A percentile compares a stretch with the other conserved stretches of the same genome.
Conservation (phyloP, 345 rosid genomes). For the Nephelium lappaceum region DNA sequence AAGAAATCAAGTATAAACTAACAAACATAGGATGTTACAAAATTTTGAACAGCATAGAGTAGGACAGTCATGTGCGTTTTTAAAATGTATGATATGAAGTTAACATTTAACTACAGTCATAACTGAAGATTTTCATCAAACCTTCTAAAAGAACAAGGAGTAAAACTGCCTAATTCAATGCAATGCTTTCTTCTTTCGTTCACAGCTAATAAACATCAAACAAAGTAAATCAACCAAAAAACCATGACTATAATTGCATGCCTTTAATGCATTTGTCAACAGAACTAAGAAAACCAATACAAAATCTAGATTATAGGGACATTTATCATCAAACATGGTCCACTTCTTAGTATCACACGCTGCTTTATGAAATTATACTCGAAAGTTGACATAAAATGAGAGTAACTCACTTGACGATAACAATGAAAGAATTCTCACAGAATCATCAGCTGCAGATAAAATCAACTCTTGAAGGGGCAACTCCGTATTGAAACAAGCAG, state of each 20-base stretch:
- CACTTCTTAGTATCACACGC: background rate
- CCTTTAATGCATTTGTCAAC: constrained; percentile 15
- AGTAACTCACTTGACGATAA: constrained; percentile 58
- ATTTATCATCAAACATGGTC: constrained; percentile 6
- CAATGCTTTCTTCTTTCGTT: background rate
- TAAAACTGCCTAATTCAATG: background rate
- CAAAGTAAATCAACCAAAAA: background rate
- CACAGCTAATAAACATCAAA: background rate
- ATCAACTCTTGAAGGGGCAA: constrained; percentile 52
- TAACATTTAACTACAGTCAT: background rate
- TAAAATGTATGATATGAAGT: no score
- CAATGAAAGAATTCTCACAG: constrained; percentile 38
- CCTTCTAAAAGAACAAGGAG: background rate
- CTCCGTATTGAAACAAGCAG: constrained; percentile 49
- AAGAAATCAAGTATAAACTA: no score
- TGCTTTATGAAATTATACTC: background rate
- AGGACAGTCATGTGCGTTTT: no score
- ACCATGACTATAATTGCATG: background rate
- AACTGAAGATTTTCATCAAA: background rate
- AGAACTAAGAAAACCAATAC: constrained; percentile 9
- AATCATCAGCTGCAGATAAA: constrained; percentile 66
- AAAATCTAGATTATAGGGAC: background rate
- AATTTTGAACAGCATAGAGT: no score
- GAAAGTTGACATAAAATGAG: constrained; percentile 16
- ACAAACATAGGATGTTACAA: no score